Evolutionary conservation across 441 rosid species (phyloP), one percentile per base, ranked within the genome.

Genomic region (Aleurites moluccanus): DNA sequence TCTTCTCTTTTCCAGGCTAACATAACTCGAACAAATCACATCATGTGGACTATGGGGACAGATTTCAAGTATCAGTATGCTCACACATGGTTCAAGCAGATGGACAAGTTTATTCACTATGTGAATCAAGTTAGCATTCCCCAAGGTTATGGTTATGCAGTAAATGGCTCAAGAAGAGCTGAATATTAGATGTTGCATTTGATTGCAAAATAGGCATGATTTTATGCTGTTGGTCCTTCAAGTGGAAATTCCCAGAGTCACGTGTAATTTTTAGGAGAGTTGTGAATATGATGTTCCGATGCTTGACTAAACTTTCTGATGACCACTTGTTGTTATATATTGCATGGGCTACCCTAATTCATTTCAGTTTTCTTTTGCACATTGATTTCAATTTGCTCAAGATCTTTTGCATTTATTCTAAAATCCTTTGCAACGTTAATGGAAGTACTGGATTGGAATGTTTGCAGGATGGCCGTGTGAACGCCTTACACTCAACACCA

Each of bases 401-500:
- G 13, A 50, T 67, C 49, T 21, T 33, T 47, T 47, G 3, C 47
- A 27, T n/a, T 64, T 38, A 38, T 38, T 10, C 57, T 23, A 23
- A 53, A 69, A 20, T 66, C 40, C 0, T 38, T 66, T 74, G 64
- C 52, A 40, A 72, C 30, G 75, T 64, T 67, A 57, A 76, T 63
- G 55, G 25, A 60, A 62, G 23, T 57, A 53, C 27, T 64, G 69
- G 68, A 70, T 57, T 80, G 33, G 11, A 56, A 75, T 72, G 49
- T 47, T 82, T 78, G 33, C 81, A 94, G 99, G 99, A 95, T 78
- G 98, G 99, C 67, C 97, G 97, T 70, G 86, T 94, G 76, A 92
- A 94, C 82, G 97, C 93, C 76, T 77, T 94, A n/a, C 91, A 94
- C 82, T 94, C 98, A 67, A 92, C 99, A 65, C 99, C 99, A 45